Base-by-base conservation (phyloP, 2,329 filamentous ascomycete genomes). In the Beauveria sp. region DNA sequence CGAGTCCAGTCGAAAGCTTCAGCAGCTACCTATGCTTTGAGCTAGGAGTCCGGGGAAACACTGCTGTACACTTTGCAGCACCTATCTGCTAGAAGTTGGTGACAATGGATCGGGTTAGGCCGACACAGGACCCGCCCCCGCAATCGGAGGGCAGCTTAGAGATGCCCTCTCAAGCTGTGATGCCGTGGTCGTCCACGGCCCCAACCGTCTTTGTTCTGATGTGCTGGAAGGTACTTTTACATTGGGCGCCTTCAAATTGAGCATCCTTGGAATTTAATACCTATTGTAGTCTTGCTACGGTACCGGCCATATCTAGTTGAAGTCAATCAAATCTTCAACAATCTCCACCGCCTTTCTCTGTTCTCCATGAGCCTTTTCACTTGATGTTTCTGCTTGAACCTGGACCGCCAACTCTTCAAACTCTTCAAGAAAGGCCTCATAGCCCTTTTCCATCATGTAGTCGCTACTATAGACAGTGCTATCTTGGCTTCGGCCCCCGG, bases 381-480 rank as follows among this genome's bases (percentile, higher is more conserved):
- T 1, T 30, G 24, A 20, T 26, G n/a, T 82, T 88, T 6, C 82
- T 85, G 22, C 82, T 86, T 58, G 77, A 73, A 16, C 80, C 75
- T 1, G 71, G 71, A 18, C 10, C 3, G 40, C 57, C 57, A 60
- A 9, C 26, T 34, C 26, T 6, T 60, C 47, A 14, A 60, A 52
- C 12, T 46, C 57, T 1, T 38, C 49, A 45, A 53, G 22, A 20
- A 34, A 53, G 1, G 24, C 26, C 5, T 45, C 18, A 26, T 60
- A 60, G 5, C 57, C 57, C 9, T 45, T 12, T n/a, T 60, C 57
- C 28, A 60, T 52, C 49, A 60, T 30, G 14, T 38, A 52, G 16
- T 53, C 57, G 34, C 57, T 60, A 10, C 49, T 38, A 14, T 45
- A 4, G 65, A 73, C 64, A 1, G 64, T 65, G 9, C 60, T 68